Evolutionary conservation across 768 basidiomycete genomes (phyloP).

Genomic region (Tulasnella sp.): DNA sequence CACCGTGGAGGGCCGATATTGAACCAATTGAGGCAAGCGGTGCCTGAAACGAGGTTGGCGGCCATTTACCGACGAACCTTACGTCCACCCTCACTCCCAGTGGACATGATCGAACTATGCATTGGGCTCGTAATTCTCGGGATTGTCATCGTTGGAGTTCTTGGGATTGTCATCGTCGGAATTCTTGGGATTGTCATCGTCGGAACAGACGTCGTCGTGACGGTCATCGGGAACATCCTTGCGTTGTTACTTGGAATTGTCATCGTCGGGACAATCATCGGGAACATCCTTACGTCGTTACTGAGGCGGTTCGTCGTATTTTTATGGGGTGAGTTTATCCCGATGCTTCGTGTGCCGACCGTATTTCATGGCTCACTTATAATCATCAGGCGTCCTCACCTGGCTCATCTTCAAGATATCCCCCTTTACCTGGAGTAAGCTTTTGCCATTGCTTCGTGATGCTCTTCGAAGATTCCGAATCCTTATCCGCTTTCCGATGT

Average conservation of each 20-base stretch:
- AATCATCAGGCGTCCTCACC: background rate
- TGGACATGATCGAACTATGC: background rate
- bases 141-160: background rate
- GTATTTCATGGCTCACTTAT: background rate
- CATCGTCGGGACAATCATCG: background rate
- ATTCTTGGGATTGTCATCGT: too few species aligned
- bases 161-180: conserved; percentile 4
- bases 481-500: background rate
- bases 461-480: background rate
- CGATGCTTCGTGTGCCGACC: background rate
- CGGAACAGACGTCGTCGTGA: too few species aligned
- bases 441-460: background rate
- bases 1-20: background rate
- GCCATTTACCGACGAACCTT: background rate
- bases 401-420: background rate
- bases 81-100: background rate
- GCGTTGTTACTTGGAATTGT: too few species aligned
- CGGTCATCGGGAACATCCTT: background rate
- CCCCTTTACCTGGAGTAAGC: background rate
- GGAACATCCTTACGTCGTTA: background rate
- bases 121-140: background rate
- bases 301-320: background rate
- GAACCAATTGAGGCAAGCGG: background rate
- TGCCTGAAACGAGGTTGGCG: conserved; percentile 1
- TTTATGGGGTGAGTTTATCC: background rate